Base-by-base conservation (phyloP, 192 early-diverging fungal species). In the Podila horticola region DNA sequence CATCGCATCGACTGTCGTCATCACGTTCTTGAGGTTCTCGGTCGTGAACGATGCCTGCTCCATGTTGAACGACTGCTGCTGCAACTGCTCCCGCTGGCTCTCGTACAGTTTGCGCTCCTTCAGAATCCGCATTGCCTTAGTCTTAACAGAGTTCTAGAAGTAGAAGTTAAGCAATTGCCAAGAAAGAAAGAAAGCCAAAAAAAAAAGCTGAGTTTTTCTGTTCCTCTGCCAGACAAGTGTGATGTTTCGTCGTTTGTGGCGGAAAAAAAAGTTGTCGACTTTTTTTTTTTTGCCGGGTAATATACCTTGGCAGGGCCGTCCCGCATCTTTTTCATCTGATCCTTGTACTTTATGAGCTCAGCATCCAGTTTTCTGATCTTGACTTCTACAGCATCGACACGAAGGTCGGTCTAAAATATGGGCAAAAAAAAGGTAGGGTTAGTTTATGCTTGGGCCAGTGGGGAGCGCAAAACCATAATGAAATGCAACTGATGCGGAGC, bases 41-140 rank as follows among this genome's bases (percentile, higher is more conserved):
- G 94, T 97, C 11, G 96, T 94, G 69, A 94, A 89, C 58, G 86
- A 82, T 52, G 95, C 94, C 87, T 97, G 96, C 84, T 99, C 98
- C 98, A 99, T 99, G 86, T 98, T 99, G 79, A 97, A 99, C 34
- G 97, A 92, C 84, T 98, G 97, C 83, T 97, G 96, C 84, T 92
- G 92, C 57, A 99, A 88, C 74, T 97, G 94, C 69, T 99, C 97
- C 48, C 95, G 89, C 84, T 99, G 97, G 30, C 86, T 87, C 83
- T 99, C 98, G 82, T 97, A 97, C 90, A 97, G 74, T 72, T 97
- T 98, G 72, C 94, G 94, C 82, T 99, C 97, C 85, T 97, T 95
- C 49, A 99, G 75, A 10, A 97, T 92, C 29, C 92, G 84, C 76
- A 99, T 71, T 0, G 98, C 98, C 67, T 94, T 94, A 75, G 95